phyloP scores from a whole-genome alignment of 352 stramenopile genomes.

The Phytophthora ramorum region DNA sequence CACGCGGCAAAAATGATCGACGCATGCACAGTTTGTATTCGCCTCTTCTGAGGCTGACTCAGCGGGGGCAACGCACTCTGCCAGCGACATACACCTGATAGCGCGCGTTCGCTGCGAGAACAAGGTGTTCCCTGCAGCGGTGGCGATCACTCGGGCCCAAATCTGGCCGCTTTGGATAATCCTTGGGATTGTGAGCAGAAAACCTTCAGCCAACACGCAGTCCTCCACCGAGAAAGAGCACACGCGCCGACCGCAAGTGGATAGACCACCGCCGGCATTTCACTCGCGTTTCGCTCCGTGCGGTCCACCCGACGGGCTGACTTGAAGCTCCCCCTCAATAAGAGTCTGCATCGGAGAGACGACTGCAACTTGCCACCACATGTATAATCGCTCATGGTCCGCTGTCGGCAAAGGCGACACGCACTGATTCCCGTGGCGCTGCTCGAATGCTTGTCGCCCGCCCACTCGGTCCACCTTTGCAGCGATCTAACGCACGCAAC shows the following conservation, averaged over 20 bases:
- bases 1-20: too few species aligned
- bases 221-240: conserved; percentile 2
- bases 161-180: background rate
- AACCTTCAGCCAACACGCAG: conserved; percentile 18
- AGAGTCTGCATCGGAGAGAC: background rate
- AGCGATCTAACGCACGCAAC: background rate
- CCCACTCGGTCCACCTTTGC: background rate
- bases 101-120: too few species aligned
- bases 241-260: background rate
- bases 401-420: conserved; percentile 11
- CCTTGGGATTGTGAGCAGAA: conserved; percentile 23
- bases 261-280: conserved; percentile 7
- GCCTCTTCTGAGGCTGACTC: too few species aligned
- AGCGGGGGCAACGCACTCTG: too few species aligned
- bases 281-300: background rate
- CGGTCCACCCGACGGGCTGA: conserved; percentile 1
- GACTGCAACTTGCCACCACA: background rate
- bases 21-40: too few species aligned
- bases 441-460: conserved; percentile 3
- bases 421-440: conserved; percentile 3
- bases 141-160: too few species aligned
- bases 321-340: background rate
- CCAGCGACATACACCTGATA: too few species aligned
- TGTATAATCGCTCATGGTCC: conserved; percentile 5
- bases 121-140: background rate